A percentile compares a stretch with the other conserved stretches of the same genome.
These are phyloP conservation scores for Hyaloraphidium curvatum DNA, from an alignment of 192 early-diverging fungal species.

Conservation along the genomic window DNA sequence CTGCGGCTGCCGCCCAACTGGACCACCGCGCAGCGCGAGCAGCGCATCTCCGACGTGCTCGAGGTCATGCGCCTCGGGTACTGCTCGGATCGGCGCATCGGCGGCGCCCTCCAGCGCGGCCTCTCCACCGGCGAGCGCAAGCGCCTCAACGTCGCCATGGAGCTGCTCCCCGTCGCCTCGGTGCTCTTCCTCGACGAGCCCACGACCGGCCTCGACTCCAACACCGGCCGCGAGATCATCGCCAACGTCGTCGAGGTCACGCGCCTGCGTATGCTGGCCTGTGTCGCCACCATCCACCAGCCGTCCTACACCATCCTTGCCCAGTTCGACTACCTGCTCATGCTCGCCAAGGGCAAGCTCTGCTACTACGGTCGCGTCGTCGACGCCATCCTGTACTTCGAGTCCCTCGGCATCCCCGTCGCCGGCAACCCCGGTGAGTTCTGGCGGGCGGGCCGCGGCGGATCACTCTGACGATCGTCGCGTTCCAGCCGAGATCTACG, in stretches of 20 bases:
- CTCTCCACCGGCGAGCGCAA: conserved; percentile 8
- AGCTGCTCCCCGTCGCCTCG: conserved; percentile 6
- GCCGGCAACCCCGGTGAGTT: background rate
- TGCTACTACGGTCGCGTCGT: conserved; percentile 1
- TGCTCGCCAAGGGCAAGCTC: conserved; percentile 1
- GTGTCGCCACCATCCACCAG: conserved; percentile 3
- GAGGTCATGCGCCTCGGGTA: conserved; percentile 5
- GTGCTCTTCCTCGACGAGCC: conserved; percentile 10
- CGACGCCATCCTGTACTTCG: background rate
- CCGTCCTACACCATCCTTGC: background rate
- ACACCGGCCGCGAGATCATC: conserved; percentile 8
- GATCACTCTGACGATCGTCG: too few species aligned
- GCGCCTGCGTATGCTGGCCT: background rate
- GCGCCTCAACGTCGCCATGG: conserved; percentile 7
- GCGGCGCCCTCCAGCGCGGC: conserved; percentile 4
- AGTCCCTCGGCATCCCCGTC: conserved; percentile 2
- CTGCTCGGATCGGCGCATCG: background rate
- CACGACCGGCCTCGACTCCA: conserved; percentile 16
- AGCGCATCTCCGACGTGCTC: conserved; percentile 3
- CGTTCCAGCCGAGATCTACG: conserved; percentile 8
- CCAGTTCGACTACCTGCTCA: background rate
- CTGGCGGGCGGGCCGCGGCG: too few species aligned
- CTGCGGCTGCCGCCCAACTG: conserved; percentile 6
- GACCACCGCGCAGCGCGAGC: background rate
- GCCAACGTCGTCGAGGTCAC: background rate